Conservation (phyloP, 2,329 filamentous ascomycete species). For the Alternaria sp. region DNA sequence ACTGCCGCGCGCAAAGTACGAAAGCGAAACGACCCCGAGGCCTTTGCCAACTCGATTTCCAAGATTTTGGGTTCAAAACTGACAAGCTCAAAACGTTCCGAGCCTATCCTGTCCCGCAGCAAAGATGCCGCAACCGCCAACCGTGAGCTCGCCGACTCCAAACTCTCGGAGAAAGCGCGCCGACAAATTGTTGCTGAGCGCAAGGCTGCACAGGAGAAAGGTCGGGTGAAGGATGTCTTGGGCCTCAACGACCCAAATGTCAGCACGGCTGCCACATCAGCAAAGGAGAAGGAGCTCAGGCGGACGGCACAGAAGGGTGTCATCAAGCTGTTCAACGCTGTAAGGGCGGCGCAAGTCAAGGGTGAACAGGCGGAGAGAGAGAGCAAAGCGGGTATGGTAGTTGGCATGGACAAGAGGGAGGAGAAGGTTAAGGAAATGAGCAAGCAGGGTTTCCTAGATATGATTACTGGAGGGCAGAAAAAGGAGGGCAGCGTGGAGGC, state of each 20-base stretch:
- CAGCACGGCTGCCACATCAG: slow-evolving; percentile 64
- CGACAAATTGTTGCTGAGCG: slow-evolving; percentile 83
- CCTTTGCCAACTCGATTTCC: slow-evolving; percentile 91
- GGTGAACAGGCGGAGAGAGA: slow-evolving; percentile 79
- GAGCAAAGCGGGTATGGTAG: slow-evolving; percentile 74
- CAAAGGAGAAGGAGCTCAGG: slow-evolving; percentile 79
- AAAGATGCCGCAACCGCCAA: slow-evolving; percentile 76
- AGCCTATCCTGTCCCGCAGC: slow-evolving; percentile 91
- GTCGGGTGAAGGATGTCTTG: slow-evolving; percentile 86
- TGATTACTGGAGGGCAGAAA: slow-evolving; percentile 73
- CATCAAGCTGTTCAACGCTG: slow-evolving; percentile 95
- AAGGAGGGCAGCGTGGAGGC: slow-evolving; percentile 35
- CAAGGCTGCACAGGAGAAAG: slow-evolving; percentile 81
- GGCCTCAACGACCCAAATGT: slow-evolving; percentile 63
- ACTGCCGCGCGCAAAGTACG: slow-evolving; percentile 61
- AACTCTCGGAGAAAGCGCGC: slow-evolving; percentile 82
- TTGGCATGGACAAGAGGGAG: slow-evolving; percentile 81
- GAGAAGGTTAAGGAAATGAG: slow-evolving; percentile 95
- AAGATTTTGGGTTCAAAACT: slow-evolving; percentile 94
- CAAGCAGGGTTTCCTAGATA: slow-evolving; percentile 93
- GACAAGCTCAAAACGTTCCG: slow-evolving; percentile 78
- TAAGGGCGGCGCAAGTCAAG: slow-evolving; percentile 90
- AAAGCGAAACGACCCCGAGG: slow-evolving; percentile 91
- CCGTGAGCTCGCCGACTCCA: slow-evolving; percentile 75
- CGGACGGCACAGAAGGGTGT: slow-evolving; percentile 94